Evolutionary conservation across 2,329 filamentous ascomycete genomes (phyloP).

Genomic region (Hypoxylon sp.): DNA sequence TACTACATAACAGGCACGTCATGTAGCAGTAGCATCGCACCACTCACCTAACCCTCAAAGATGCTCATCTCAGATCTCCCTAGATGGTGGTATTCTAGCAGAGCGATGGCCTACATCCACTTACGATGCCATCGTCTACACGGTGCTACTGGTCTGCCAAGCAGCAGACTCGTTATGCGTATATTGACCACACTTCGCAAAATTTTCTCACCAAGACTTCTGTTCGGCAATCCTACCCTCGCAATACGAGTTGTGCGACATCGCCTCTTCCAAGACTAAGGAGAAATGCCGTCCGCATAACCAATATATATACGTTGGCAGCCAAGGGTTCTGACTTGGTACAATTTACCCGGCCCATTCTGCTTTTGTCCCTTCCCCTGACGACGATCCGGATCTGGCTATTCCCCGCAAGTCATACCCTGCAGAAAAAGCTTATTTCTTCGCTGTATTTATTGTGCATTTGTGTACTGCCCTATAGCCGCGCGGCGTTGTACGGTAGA

Average conservation of each 20-base stretch:
- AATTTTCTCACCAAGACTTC: not conserved
- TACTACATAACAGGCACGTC: constrained; percentile 37
- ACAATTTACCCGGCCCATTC: constrained; percentile 47
- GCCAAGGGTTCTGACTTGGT: constrained; percentile 22
- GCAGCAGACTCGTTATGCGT: constrained; percentile 24
- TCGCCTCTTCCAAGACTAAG: constrained; percentile 8
- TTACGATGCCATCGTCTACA: constrained; percentile 22
- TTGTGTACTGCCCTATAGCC: constrained; percentile 31
- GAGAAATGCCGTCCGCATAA: constrained; percentile 33
- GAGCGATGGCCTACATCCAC: constrained; percentile 24
- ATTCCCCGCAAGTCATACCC: constrained; percentile 35
- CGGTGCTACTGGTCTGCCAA: constrained; percentile 22
- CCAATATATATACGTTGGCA: constrained; percentile 32
- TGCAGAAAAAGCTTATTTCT: constrained; percentile 40
- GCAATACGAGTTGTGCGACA: constrained; percentile 11
- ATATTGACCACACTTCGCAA: constrained; percentile 22
- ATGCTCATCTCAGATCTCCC: constrained; percentile 19
- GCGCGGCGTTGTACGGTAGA: constrained; percentile 28
- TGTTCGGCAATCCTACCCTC: constrained; percentile 30
- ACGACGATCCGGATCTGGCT: constrained; percentile 40
- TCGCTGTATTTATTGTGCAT: constrained; percentile 27
- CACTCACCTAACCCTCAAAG: constrained; percentile 24
- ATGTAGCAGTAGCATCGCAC: constrained; percentile 48
- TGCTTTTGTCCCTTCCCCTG: constrained; percentile 33
- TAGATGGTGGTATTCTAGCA: constrained; percentile 9